Conservation (phyloP, 441 rosid species). For the Aleurites moluccanus region DNA sequence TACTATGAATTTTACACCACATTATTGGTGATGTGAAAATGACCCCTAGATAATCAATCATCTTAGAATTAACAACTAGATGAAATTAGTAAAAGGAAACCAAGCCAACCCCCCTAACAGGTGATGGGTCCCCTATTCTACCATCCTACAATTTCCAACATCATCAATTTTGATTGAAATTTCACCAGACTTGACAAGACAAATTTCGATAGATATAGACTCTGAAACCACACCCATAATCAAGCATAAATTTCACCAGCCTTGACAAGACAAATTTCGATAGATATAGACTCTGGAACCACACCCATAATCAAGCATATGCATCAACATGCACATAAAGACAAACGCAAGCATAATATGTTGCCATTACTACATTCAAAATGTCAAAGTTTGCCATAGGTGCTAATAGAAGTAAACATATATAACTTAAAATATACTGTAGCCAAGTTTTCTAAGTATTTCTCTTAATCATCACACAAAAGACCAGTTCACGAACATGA, state of each 20-base stretch:
- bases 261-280: background rate
- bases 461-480: constrained; percentile 48
- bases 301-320: constrained; percentile 6
- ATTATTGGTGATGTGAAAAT: background rate
- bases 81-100: background rate
- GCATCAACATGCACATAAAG: background rate
- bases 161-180: constrained; percentile 15
- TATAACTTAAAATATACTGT: constrained; percentile 29
- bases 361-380: constrained; percentile 17
- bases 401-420: background rate
- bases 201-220: background rate
- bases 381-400: background rate
- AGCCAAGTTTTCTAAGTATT: constrained; percentile 22
- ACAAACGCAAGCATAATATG: constrained; percentile 24
- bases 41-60: background rate
- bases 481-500: constrained; percentile 88
- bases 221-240: constrained; percentile 2
- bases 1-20: background rate
- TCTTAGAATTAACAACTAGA: background rate
- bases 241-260: constrained; percentile 19
- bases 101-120: constrained; percentile 15
- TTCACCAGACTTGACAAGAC: constrained; percentile 1
- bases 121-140: background rate
- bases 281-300: background rate
- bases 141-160: background rate